phyloP scores from a whole-genome alignment of 2,329 filamentous ascomycete species.

The Talaromyces sp. region DNA sequence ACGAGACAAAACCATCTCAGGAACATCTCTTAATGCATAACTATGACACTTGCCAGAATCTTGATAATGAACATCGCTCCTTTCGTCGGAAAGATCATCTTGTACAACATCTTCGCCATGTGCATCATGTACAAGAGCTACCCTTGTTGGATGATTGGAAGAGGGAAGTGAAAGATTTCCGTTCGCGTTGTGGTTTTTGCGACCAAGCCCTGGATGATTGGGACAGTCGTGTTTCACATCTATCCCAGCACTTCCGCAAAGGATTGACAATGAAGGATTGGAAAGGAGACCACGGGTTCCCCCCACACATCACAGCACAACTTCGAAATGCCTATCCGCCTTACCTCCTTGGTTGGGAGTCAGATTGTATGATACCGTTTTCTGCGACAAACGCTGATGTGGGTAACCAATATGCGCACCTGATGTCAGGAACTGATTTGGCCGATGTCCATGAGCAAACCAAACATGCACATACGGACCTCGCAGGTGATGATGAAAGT shows the following conservation, averaged over 20 bases:
- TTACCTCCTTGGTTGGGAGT: slow-evolving; percentile 21
- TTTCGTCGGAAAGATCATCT: slow-evolving; percentile 62
- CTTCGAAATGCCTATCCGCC: slow-evolving; percentile 21
- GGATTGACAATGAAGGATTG: slow-evolving; percentile 57
- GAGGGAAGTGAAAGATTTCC: slow-evolving; percentile 46
- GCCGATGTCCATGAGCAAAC: neutral
- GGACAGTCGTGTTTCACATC: slow-evolving; percentile 55
- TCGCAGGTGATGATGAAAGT: neutral
- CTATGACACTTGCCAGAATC: slow-evolving; percentile 55
- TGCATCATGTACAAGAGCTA: slow-evolving; percentile 48
- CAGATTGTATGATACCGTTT: slow-evolving; percentile 20
- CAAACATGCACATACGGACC: no score
- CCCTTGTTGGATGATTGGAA: slow-evolving; percentile 24
- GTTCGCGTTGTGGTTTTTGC: slow-evolving; percentile 57
- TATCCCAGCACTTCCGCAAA: slow-evolving; percentile 56
- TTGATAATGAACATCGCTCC: slow-evolving; percentile 50
- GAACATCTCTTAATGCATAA: slow-evolving; percentile 56
- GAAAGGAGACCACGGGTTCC: slow-evolving; percentile 51
- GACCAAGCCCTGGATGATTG: slow-evolving; percentile 49
- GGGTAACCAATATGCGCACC: slow-evolving; percentile 18
- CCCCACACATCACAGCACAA: slow-evolving; percentile 14
- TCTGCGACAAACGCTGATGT: slow-evolving; percentile 17
- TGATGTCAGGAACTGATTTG: slow-evolving; percentile 8
- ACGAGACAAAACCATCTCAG: slow-evolving; percentile 36
- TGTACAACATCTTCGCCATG: slow-evolving; percentile 56